Percentiles rank a stretch among this genome's conserved stretches.
Evolutionary conservation across 2,329 filamentous ascomycete genomes (phyloP).

Genomic region (Coniochaeta prunicola): DNA sequence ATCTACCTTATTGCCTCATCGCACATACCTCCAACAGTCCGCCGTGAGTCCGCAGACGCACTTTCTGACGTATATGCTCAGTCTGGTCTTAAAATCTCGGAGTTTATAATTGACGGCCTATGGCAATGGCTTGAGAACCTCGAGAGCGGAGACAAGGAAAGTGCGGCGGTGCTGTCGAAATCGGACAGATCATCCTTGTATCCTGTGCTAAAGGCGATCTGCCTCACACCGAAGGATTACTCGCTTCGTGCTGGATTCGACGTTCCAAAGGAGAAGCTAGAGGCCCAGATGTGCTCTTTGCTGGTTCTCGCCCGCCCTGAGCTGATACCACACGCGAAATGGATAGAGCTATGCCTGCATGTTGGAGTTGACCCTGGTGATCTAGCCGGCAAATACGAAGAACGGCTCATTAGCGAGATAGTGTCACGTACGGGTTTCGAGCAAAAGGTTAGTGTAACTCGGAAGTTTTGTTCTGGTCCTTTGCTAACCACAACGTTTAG

Average conservation of each 20-base stretch:
- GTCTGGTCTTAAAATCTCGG: constrained; percentile 39
- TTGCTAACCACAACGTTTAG: constrained; percentile 14
- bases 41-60: constrained; percentile 53
- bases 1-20: constrained; percentile 69
- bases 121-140: constrained; percentile 71
- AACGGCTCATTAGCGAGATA: constrained; percentile 63
- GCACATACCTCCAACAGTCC: constrained; percentile 51
- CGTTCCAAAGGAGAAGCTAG: constrained; percentile 43
- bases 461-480: constrained; percentile 9
- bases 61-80: constrained; percentile 59
- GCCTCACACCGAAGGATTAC: constrained; percentile 45
- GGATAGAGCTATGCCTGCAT: constrained; percentile 83
- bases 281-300: constrained; percentile 67
- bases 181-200: constrained; percentile 58
- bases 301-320: constrained; percentile 72
- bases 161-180: constrained; percentile 58
- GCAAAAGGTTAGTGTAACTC: constrained; percentile 41
- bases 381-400: constrained; percentile 58
- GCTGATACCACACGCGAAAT: constrained; percentile 69
- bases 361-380: constrained; percentile 76
- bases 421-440: constrained; percentile 36
- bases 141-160: constrained; percentile 72
- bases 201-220: constrained; percentile 54
- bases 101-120: constrained; percentile 61
- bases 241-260: constrained; percentile 29